Percentiles rank a stretch among this genome's conserved stretches.
Evolutionary conservation across 2,329 filamentous ascomycete genomes (phyloP).

Genomic region (Parastagonospora nodorum): DNA sequence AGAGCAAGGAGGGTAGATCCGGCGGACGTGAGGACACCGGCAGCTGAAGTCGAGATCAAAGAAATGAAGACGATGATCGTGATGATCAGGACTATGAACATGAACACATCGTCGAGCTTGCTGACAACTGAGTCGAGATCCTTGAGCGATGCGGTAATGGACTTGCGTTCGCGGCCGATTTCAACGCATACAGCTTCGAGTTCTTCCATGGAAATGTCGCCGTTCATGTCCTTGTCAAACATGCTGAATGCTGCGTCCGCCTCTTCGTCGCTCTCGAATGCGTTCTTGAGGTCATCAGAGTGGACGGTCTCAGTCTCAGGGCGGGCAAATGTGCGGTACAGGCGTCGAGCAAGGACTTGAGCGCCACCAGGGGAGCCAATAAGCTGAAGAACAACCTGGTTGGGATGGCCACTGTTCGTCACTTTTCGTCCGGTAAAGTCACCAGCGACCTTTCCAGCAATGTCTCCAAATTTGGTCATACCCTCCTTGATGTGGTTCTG

Average conservation of each 20-base stretch:
- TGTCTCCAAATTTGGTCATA: constrained; percentile 79
- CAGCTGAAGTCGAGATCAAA: constrained; percentile 87
- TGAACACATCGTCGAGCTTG: constrained; percentile 86
- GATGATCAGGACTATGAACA: constrained; percentile 83
- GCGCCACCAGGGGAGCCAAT: constrained; percentile 73
- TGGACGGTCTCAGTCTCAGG: constrained; percentile 76
- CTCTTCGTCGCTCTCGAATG: constrained; percentile 83
- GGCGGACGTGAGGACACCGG: constrained; percentile 85
- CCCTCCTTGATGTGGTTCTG: constrained; percentile 76
- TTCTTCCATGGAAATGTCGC: constrained; percentile 94
- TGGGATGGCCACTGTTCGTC: constrained; percentile 74
- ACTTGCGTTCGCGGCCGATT: constrained; percentile 91
- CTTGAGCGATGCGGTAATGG: constrained; percentile 91
- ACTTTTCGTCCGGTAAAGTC: constrained; percentile 83
- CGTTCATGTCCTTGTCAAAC: constrained; percentile 96
- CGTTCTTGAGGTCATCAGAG: constrained; percentile 75
- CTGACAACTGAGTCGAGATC: constrained; percentile 92
- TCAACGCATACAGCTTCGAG: constrained; percentile 92
- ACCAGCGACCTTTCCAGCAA: constrained; percentile 83
- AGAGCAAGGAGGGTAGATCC: constrained; percentile 86
- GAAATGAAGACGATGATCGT: constrained; percentile 85
- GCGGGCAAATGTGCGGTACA: constrained; percentile 85
- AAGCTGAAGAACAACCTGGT: constrained; percentile 81
- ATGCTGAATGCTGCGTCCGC: constrained; percentile 87
- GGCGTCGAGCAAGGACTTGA: constrained; percentile 81